Percentiles rank a stretch among this genome's conserved stretches.
phyloP scores from a whole-genome alignment of 2,329 filamentous ascomycete species.

The Seiridium unicorne region DNA sequence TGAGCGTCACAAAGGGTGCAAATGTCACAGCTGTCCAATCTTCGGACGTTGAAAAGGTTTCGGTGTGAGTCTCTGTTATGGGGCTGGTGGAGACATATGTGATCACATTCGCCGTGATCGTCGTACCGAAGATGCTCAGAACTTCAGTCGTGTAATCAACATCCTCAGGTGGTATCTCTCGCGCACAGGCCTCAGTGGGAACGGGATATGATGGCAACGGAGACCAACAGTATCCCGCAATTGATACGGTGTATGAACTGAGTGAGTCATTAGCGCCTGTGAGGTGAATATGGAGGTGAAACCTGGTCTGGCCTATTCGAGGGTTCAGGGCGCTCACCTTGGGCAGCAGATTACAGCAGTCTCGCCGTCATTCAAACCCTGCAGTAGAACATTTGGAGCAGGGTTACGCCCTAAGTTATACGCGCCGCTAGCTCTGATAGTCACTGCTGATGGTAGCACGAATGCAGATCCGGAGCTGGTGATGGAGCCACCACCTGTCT shows the following conservation, averaged over 20 bases:
- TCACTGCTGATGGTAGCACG: not conserved
- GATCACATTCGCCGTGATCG: not conserved
- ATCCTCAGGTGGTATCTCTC: not conserved
- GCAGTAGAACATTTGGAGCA: not conserved
- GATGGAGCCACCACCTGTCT: not conserved
- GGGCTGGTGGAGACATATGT: not conserved
- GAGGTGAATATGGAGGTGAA: too few species aligned
- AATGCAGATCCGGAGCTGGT: not conserved
- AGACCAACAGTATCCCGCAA: not conserved
- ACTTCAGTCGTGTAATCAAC: not conserved
- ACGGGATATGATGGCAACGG: not conserved
- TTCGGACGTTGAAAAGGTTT: not conserved
- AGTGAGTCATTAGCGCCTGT: not conserved
- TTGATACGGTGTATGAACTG: not conserved
- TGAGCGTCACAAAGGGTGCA: not conserved
- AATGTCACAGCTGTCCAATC: not conserved
- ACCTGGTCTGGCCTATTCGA: too few species aligned
- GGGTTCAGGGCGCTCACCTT: not conserved
- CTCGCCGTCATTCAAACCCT: not conserved
- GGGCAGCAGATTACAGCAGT: not conserved
- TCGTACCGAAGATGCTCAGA: not conserved
- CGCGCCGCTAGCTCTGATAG: not conserved
- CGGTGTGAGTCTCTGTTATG: not conserved
- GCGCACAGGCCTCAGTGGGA: not conserved
- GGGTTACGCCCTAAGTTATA: not conserved